These are phyloP conservation scores for Fusarium anguioides DNA, from an alignment of 2,329 filamentous ascomycete species.

Conservation along the genomic window DNA sequence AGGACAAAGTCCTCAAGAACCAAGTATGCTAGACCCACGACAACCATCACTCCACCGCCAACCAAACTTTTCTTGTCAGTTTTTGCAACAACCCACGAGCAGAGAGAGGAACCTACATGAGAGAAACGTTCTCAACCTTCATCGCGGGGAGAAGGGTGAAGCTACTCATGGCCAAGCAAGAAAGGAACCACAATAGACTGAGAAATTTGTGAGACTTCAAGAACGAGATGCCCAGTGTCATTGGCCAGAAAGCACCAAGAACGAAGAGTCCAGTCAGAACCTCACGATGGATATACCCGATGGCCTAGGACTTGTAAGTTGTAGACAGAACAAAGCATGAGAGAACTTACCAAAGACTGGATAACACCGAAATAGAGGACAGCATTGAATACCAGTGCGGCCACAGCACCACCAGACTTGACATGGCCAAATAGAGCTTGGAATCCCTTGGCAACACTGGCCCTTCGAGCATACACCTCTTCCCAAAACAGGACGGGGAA, in stretches of 20 bases:
- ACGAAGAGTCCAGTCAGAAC: conserved; percentile 86
- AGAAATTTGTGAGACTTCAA: conserved; percentile 73
- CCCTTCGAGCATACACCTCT: conserved; percentile 84
- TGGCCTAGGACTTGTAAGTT: conserved; percentile 66
- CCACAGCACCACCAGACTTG: conserved; percentile 65
- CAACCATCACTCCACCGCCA: conserved; percentile 82
- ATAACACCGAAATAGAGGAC: conserved; percentile 79
- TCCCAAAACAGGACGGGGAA: conserved; percentile 98
- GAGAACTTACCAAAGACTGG: conserved; percentile 75
- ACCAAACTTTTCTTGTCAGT: conserved; percentile 64
- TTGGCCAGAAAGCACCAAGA: conserved; percentile 81
- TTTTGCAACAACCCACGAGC: neutral
- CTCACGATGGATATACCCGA: conserved; percentile 92
- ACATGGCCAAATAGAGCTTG: conserved; percentile 77
- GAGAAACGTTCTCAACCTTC: conserved; percentile 80
- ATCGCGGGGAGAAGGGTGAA: conserved; percentile 91
- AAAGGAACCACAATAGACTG: conserved; percentile 76
- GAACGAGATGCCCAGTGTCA: conserved; percentile 78
- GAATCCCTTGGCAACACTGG: conserved; percentile 74
- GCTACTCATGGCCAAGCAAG: conserved; percentile 84
- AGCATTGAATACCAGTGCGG: conserved; percentile 71
- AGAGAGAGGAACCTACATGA: conserved; percentile 69
- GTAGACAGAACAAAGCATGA: neutral
- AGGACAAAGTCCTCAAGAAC: conserved; percentile 76
- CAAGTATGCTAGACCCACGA: conserved; percentile 81